Evolutionary conservation across 441 rosid genomes (phyloP), one percentile per base, ranked within the genome.

Genomic region (Biscutella laevigata): DNA sequence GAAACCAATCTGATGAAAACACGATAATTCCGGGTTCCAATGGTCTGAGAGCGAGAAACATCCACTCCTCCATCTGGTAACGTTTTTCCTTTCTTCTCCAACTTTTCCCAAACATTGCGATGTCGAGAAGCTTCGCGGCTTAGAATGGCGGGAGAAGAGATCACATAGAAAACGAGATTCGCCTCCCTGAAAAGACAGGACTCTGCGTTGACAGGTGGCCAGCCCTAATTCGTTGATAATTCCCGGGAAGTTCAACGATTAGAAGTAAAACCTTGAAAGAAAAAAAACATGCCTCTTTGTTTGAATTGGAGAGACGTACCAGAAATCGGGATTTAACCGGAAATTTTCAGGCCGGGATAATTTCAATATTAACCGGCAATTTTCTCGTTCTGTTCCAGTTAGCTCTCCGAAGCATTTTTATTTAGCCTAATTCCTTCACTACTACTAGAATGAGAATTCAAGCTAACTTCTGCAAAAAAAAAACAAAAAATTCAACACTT

Each of bases 1-100:
- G 78, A 90, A 90, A 30, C 97, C 97, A 46, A 77, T 77, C n/a
- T 48, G 80, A 58, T 67, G 55, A 44, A 87, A 87, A 68, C 74
- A 75, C 17, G 92, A 74, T 27, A 85, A 41, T 67, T 81, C 77
- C 10, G 80, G 83, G 67, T 78, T 74, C 63, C 73, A 79, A 72
- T 81, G 95, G 88, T 66, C 52, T 69, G 72, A 48, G 59, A 81
- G 77, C 58, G 71, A 59, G 66, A 64, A 24, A 39, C 13, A 3
- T 52, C 64, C 69, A 53, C 62, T 48, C 20, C 62, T 48, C 20
- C 20, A 35, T 34, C 21, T 15, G 59, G 47, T 51, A 22, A 24
- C 15, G 27, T 24, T 59, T 7, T 16, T 38, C 16, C 30, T 49
- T 44, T 52, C 51, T 58, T 21, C 63, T 39, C 17, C 28, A 36